Conservation (phyloP, 768 basidiomycete species). For the Holtermannia corniformis region DNA sequence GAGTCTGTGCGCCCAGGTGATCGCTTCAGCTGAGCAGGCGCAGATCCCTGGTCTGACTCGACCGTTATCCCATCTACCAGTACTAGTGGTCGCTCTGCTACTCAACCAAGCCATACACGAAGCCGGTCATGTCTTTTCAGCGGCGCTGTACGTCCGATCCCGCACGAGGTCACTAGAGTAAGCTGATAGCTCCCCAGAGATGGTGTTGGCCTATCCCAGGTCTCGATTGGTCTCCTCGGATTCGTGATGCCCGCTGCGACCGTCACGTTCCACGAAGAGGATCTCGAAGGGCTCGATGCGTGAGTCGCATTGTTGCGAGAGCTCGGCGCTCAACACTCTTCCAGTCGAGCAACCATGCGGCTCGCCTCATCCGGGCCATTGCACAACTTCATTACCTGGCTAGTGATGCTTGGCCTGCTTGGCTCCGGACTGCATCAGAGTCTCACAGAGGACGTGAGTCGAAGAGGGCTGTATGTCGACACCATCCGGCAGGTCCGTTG, state of each 20-base stretch:
- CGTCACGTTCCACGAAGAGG: conserved; percentile 51
- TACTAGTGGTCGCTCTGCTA: conserved; percentile 56
- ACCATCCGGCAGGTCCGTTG: neutral
- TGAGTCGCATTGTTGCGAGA: conserved; percentile 41
- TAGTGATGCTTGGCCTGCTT: conserved; percentile 14
- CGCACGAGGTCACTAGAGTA: conserved; percentile 1
- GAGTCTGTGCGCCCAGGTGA: neutral
- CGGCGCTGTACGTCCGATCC: conserved; percentile 54
- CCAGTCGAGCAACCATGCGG: conserved; percentile 43
- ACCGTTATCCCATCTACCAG: conserved; percentile 60
- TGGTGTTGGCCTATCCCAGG: conserved; percentile 52
- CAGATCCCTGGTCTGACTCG: conserved; percentile 78
- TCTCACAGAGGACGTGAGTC: neutral
- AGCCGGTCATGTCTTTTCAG: conserved; percentile 65
- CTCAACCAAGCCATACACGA: conserved; percentile 67
- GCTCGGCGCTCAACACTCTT: neutral
- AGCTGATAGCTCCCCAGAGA: conserved; percentile 46
- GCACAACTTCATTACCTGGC: conserved; percentile 61
- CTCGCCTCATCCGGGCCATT: conserved; percentile 66
- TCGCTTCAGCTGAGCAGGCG: neutral
- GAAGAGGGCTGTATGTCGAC: neutral
- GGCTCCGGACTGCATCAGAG: neutral
- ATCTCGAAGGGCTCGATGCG: conserved; percentile 43
- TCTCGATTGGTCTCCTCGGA: conserved; percentile 53
- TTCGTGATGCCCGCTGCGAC: conserved; percentile 64